Conservation (phyloP, 1,284 basidiomycete species). For the Microbotryum scabiosae region DNA sequence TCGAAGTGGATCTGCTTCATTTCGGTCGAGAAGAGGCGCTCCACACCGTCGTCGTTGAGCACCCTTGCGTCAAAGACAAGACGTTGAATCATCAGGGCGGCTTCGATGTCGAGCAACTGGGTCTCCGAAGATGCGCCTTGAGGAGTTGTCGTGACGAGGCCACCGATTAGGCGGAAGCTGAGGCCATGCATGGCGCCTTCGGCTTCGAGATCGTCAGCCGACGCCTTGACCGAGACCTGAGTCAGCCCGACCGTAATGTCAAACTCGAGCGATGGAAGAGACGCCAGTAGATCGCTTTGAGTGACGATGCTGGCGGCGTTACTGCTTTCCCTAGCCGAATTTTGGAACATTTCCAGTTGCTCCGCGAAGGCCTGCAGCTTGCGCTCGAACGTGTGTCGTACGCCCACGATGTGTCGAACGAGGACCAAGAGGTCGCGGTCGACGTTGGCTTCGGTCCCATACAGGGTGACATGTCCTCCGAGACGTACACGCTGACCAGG, state of each 20-base stretch:
- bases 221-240: background rate
- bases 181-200: background rate
- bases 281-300: background rate
- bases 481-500: background rate
- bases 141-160: background rate
- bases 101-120: background rate
- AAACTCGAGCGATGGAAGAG: slow-evolving; percentile 3
- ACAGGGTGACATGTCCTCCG: slow-evolving; percentile 4
- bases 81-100: background rate
- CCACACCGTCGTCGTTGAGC: background rate
- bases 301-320: background rate
- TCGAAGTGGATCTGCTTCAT: background rate
- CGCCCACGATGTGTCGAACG: slow-evolving; percentile 25
- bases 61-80: background rate
- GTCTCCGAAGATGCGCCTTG: background rate
- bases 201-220: slow-evolving; percentile 11
- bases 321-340: too few relatives aligned
- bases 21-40: slow-evolving; percentile 6
- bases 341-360: background rate
- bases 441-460: slow-evolving; percentile 4
- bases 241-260: slow-evolving; percentile 1
- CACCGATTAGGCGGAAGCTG: background rate
- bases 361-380: slow-evolving; percentile 16
- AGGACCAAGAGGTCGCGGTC: slow-evolving; percentile 22
- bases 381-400: slow-evolving; percentile 16